These are phyloP conservation scores for Pythium guiyangense DNA, from an alignment of 352 stramenopile genomes.

Conservation along the genomic window DNA sequence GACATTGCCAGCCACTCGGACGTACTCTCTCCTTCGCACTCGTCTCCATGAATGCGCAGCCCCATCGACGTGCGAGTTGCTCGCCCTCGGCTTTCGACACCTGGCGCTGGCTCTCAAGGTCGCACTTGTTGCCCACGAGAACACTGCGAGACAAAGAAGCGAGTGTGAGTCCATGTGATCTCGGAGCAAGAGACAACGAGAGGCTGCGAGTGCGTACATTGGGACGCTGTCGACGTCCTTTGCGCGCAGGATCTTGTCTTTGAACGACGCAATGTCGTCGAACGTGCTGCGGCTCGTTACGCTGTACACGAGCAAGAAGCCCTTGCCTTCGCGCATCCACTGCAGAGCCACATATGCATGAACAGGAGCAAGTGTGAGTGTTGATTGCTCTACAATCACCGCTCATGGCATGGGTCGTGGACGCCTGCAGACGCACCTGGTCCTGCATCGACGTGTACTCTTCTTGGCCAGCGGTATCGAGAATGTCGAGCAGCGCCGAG, in stretches of 20 bases:
- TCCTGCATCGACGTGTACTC: conserved; percentile 92
- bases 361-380: neutral
- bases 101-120: conserved; percentile 72
- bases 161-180: no score
- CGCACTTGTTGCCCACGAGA: conserved; percentile 88
- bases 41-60: conserved; percentile 86
- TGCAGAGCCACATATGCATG: conserved; percentile 16
- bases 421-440: conserved; percentile 34
- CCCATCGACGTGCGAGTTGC: conserved; percentile 66
- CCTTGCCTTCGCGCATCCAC: conserved; percentile 92
- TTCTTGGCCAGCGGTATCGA: conserved; percentile 91
- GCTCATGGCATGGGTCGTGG: neutral
- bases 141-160: conserved; percentile 29
- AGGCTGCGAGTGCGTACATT: conserved; percentile 33
- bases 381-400: neutral
- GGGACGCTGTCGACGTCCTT: conserved; percentile 86
- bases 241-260: conserved; percentile 88
- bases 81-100: conserved; percentile 63
- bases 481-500: conserved; percentile 83
- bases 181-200: no score
- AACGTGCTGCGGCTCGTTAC: conserved; percentile 87
- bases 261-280: conserved; percentile 86
- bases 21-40: conserved; percentile 84
- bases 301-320: conserved; percentile 88
- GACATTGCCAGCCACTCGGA: neutral